Percentiles rank a stretch among this genome's conserved stretches.
Evolutionary conservation across 345 rosid genomes (phyloP).

Genomic region (Populus ilicifolia): DNA sequence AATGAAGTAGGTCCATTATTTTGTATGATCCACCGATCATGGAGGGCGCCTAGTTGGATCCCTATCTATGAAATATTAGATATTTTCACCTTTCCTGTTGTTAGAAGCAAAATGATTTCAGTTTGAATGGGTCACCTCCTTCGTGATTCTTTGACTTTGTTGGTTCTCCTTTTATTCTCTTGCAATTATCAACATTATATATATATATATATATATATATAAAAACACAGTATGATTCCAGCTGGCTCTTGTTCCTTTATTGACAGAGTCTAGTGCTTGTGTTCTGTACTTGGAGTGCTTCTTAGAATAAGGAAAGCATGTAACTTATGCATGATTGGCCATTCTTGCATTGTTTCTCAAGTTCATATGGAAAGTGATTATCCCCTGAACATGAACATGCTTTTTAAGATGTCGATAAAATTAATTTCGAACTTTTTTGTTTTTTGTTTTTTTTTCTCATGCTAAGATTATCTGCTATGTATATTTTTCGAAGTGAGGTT

Average conservation of each 20-base stretch:
- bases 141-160: background rate
- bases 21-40: slow-evolving; percentile 6
- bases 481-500: background rate
- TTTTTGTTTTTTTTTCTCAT: background rate
- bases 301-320: background rate
- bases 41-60: background rate
- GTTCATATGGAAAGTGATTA: background rate
- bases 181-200: slow-evolving; percentile 13
- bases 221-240: background rate
- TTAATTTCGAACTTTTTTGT: background rate
- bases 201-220: background rate
- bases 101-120: slow-evolving; percentile 5
- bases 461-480: background rate
- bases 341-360: background rate
- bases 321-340: background rate
- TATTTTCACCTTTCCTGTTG: background rate
- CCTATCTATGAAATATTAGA: background rate
- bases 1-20: slow-evolving; percentile 8
- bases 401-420: background rate
- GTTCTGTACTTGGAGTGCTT: background rate
- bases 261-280: slow-evolving; percentile 13
- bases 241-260: slow-evolving; percentile 12
- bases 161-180: background rate
- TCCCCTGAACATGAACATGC: background rate
- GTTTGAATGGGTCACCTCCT: background rate